Evolutionary conservation across 768 basidiomycete species (phyloP).

Genomic region (Paxillus ammoniavirescens): DNA sequence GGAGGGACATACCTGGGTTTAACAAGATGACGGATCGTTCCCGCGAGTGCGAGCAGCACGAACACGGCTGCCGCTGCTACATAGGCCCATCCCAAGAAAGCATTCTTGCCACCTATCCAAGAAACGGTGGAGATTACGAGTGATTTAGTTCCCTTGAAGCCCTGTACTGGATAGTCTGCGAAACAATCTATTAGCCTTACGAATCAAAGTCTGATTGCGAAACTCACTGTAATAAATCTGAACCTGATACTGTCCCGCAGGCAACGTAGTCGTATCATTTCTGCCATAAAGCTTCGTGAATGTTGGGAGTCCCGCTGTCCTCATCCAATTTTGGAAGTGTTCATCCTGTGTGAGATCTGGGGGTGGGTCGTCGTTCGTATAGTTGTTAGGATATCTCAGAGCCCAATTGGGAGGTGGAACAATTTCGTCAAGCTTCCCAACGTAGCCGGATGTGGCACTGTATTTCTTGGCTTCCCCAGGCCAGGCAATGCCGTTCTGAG

Average conservation of each 20-base stretch:
- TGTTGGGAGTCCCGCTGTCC: slow-evolving; percentile 93
- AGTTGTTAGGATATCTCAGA: slow-evolving; percentile 67
- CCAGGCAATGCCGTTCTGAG: slow-evolving; percentile 89
- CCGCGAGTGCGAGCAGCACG: slow-evolving; percentile 80
- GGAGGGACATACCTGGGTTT: slow-evolving; percentile 70
- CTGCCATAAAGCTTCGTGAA: slow-evolving; percentile 94
- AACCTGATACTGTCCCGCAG: slow-evolving; percentile 73
- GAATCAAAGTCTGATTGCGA: not conserved
- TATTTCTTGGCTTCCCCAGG: slow-evolving; percentile 94
- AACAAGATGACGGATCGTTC: slow-evolving; percentile 89
- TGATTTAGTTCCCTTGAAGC: slow-evolving; percentile 94
- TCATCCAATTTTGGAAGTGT: slow-evolving; percentile 99
- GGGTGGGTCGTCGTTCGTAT: slow-evolving; percentile 59
- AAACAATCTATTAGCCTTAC: slow-evolving; percentile 3
- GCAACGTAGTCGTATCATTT: slow-evolving; percentile 76
- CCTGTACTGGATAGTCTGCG: slow-evolving; percentile 89
- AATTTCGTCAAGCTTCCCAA: slow-evolving; percentile 54
- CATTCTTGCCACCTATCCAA: slow-evolving; percentile 98
- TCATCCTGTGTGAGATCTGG: slow-evolving; percentile 78
- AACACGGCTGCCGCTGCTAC: slow-evolving; percentile 87
- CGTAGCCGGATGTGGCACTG: slow-evolving; percentile 52
- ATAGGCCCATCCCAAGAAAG: slow-evolving; percentile 98
- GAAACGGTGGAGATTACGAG: slow-evolving; percentile 96
- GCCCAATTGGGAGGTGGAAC: slow-evolving; percentile 95
- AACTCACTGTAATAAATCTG: slow-evolving; percentile 72